These are phyloP conservation scores for Penicillium occitanis DNA, from an alignment of 2,329 filamentous ascomycete genomes.

Conservation along the genomic window DNA sequence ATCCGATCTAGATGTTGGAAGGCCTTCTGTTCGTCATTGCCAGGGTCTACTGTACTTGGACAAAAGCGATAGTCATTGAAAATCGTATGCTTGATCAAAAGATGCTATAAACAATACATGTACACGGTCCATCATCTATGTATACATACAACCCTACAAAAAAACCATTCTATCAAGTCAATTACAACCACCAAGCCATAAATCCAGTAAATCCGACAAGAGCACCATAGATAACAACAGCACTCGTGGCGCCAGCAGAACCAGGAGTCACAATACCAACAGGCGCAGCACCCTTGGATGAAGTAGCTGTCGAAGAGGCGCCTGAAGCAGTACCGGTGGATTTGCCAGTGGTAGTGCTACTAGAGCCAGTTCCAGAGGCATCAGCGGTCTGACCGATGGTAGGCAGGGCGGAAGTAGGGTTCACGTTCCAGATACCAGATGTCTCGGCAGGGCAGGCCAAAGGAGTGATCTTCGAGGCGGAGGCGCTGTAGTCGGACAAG, in stretches of 20 bases:
- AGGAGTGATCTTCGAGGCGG: conserved; percentile 60
- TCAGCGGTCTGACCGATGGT: conserved; percentile 57
- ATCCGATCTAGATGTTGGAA: too few relatives aligned
- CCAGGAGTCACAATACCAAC: conserved; percentile 10
- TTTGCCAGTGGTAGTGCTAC: neutral
- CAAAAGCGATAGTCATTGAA: neutral
- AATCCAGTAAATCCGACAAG: conserved; percentile 21
- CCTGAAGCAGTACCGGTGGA: conserved; percentile 20
- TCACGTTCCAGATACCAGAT: conserved; percentile 67
- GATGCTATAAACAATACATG: neutral
- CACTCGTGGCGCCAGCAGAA: conserved; percentile 10
- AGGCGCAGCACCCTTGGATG: conserved; percentile 19
- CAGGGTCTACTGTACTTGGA: too few relatives aligned
- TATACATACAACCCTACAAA: neutral
- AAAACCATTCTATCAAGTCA: neutral
- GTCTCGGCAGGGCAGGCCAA: conserved; percentile 71
- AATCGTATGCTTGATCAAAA: neutral
- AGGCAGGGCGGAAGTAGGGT: conserved; percentile 69
- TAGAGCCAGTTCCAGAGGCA: conserved; percentile 9
- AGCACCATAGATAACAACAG: conserved; percentile 8
- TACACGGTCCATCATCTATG: neutral
- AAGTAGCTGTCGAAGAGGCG: conserved; percentile 16
- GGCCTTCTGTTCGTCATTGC: too few relatives aligned
- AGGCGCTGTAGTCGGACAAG: conserved; percentile 64
- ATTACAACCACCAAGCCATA: conserved; percentile 22